Percentiles rank a stretch among this genome's conserved stretches.
These are phyloP conservation scores for Daldinia childiae DNA, from an alignment of 495 filamentous ascomycete genomes.

Conservation along the genomic window DNA sequence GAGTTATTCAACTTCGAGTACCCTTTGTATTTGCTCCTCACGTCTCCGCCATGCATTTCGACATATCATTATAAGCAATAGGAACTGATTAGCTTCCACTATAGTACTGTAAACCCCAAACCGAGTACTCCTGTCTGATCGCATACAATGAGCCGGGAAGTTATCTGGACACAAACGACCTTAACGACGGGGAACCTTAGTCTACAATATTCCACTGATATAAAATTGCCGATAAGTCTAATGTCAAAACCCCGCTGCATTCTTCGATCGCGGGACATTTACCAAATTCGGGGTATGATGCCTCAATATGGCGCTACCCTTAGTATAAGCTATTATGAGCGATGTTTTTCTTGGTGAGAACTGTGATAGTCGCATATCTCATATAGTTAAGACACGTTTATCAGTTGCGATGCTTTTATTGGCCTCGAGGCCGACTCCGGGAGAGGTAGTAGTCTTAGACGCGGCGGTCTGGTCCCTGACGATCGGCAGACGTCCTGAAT, in stretches of 20 bases:
- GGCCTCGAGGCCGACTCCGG: conserved; percentile 20
- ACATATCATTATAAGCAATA: not conserved
- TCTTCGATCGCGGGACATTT: not conserved
- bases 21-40: conserved; percentile 3
- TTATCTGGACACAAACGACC: not conserved
- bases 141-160: not conserved
- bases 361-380: not conserved
- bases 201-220: not conserved
- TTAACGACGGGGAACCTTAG: not conserved
- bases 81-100: not conserved
- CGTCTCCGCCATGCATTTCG: not conserved
- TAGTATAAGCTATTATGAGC: not conserved
- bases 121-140: not conserved
- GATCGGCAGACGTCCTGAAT: conserved; percentile 37
- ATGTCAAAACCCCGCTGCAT: not conserved
- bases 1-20: not conserved
- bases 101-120: not conserved
- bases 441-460: not conserved
- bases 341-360: conserved; percentile 1
- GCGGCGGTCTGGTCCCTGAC: conserved; percentile 29
- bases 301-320: not conserved
- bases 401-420: conserved; percentile 25
- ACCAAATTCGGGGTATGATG: conserved; percentile 1
- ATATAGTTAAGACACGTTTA: conserved; percentile 26
- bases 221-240: not conserved